Evolutionary conservation across 106 monocot species (phyloP).

Genomic region (Dendrobium huoshanense): DNA sequence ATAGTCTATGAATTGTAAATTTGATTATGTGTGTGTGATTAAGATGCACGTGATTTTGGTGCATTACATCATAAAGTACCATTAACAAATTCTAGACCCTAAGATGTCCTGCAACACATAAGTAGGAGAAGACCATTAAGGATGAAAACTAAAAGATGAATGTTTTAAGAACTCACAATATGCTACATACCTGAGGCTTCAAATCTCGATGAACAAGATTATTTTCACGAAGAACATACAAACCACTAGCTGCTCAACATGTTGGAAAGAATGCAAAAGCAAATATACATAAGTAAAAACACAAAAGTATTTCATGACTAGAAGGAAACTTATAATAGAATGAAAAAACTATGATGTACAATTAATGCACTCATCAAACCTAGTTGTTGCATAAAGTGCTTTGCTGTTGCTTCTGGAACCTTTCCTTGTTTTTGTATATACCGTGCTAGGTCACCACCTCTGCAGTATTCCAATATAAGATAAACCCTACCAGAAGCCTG

Average conservation of each 20-base stretch:
- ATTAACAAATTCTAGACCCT: too few species aligned
- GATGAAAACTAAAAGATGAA: too few species aligned
- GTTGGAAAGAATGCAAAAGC: slow-evolving; percentile 8
- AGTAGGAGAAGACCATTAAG: too few species aligned
- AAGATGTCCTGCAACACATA: too few species aligned
- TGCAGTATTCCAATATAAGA: slow-evolving; percentile 81
- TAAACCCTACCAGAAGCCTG: slow-evolving; percentile 61
- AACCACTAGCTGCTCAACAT: slow-evolving; percentile 60
- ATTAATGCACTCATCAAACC: slow-evolving; percentile 31
- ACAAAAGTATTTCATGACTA: too few species aligned
- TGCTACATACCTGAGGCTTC: slow-evolving; percentile 75
- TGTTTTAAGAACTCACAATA: not conserved
- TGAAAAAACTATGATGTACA: slow-evolving; percentile 4
- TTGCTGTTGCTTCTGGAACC: slow-evolving; percentile 71
- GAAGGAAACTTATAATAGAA: too few species aligned
- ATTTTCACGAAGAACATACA: slow-evolving; percentile 80
- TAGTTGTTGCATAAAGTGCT: slow-evolving; percentile 90
- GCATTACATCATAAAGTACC: too few species aligned
- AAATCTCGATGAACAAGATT: slow-evolving; percentile 87
- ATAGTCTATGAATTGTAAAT: too few species aligned
- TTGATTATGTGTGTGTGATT: too few species aligned
- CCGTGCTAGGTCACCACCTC: slow-evolving; percentile 75
- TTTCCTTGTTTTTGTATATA: slow-evolving; percentile 63
- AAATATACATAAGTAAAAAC: not conserved
- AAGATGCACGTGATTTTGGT: too few species aligned